A percentile compares a stretch with the other conserved stretches of the same genome.
Conservation (phyloP, 441 rosid genomes). For the Pelargonium myrrhifolium region DNA sequence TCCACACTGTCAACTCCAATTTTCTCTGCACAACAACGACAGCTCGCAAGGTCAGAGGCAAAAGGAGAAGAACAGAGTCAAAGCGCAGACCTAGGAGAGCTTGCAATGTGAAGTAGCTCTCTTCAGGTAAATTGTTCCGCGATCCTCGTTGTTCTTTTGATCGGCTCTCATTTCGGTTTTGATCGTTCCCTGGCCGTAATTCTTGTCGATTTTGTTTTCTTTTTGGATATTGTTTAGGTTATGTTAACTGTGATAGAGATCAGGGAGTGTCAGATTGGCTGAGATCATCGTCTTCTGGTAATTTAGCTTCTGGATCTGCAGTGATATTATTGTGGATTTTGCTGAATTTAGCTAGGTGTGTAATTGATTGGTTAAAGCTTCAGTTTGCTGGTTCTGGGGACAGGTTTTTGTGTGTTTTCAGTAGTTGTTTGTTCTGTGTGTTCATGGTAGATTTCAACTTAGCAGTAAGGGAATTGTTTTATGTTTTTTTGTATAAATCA, state of each 20-base stretch:
- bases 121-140: not conserved
- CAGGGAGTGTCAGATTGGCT: slow-evolving; percentile 14
- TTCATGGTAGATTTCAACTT: slow-evolving; percentile 12
- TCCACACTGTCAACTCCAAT: not conserved
- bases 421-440: slow-evolving; percentile 4
- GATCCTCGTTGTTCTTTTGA: not conserved
- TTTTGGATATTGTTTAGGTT: slow-evolving; percentile 21
- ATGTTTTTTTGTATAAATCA: not conserved
- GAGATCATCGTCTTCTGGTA: slow-evolving; percentile 12
- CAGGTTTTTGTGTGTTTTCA: slow-evolving; percentile 2
- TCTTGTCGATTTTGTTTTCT: slow-evolving; percentile 4
- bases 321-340: slow-evolving; percentile 12
- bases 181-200: slow-evolving; percentile 5
- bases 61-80: not conserved
- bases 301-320: slow-evolving; percentile 22
- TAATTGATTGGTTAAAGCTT: slow-evolving; percentile 9
- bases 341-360: not conserved
- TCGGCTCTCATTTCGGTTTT: not conserved
- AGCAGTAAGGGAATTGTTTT: slow-evolving; percentile 2
- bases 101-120: not conserved
- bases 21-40: not conserved
- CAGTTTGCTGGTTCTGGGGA: slow-evolving; percentile 8
- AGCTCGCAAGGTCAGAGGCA: not conserved
- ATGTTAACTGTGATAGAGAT: slow-evolving; percentile 20
- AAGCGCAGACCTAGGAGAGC: not conserved